phyloP scores from a whole-genome alignment of 495 filamentous ascomycete species.

The Pseudotulostoma volvatum region DNA sequence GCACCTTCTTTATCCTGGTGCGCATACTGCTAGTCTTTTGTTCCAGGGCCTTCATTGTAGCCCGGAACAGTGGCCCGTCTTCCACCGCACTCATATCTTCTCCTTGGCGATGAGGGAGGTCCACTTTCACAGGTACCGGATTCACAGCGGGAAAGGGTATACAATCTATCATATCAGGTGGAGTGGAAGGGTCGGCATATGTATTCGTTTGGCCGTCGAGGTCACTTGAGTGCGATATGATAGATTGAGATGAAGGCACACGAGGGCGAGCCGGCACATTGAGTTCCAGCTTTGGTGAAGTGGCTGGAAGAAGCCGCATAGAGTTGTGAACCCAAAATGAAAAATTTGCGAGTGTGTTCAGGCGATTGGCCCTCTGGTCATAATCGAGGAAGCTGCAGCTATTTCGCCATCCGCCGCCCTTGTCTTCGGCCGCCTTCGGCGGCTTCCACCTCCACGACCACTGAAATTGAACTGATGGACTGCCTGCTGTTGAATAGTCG shows the following conservation, averaged over 20 bases:
- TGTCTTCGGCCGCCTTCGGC: conserved; percentile 67
- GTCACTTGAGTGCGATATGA: conserved; percentile 61
- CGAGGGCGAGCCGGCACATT: conserved; percentile 59
- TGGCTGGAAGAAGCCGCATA: conserved; percentile 13
- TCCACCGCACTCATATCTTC: conserved; percentile 79
- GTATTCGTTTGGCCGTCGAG: conserved; percentile 31
- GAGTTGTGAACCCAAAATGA: conserved; percentile 86
- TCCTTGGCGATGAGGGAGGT: conserved; percentile 66
- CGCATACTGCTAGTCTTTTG: conserved; percentile 95
- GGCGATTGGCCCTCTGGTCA: conserved; percentile 75
- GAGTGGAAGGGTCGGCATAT: conserved; percentile 47
- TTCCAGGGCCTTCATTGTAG: conserved; percentile 91
- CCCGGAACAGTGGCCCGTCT: conserved; percentile 89
- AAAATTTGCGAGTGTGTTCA: conserved; percentile 78
- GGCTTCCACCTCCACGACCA: conserved; percentile 97
- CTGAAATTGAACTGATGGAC: conserved; percentile 70
- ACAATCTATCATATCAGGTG: conserved; percentile 34
- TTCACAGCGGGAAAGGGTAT: conserved; percentile 24
- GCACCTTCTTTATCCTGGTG: conserved; percentile 82
- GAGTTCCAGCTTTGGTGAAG: conserved; percentile 40
- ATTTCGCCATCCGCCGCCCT: conserved; percentile 85
- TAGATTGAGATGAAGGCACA: conserved; percentile 64
- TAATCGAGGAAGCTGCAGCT: conserved; percentile 95
- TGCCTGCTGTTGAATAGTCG: conserved; percentile 68
- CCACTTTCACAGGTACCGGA: conserved; percentile 59